Evolutionary conservation across 805 yeast genomes (phyloP).

Genomic region (Suhomyces kilbournensis): DNA sequence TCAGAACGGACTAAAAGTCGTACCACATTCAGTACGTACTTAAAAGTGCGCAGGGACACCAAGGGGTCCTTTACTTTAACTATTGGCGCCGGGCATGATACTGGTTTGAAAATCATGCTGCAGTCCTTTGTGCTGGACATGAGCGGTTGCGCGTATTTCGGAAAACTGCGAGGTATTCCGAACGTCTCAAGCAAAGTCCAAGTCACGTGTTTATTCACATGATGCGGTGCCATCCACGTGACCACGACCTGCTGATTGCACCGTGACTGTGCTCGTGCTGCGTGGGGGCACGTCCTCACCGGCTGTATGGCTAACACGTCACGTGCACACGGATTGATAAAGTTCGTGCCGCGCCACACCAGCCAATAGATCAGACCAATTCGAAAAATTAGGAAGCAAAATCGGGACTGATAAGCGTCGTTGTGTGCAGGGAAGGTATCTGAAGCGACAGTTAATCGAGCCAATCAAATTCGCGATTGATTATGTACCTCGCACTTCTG

Average conservation of each 20-base stretch:
- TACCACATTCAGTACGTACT: too few species aligned
- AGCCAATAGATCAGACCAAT: background rate
- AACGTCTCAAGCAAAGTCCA: too few species aligned
- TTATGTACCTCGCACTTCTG: background rate
- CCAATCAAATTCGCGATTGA: conserved; percentile 4
- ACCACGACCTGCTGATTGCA: too few species aligned
- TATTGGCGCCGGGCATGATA: background rate
- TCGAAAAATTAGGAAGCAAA: background rate
- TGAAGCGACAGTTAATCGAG: background rate
- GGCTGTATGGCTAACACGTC: background rate
- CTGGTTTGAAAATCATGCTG: background rate
- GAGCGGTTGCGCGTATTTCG: background rate
- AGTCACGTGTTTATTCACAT: too few species aligned
- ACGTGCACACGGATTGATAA: background rate
- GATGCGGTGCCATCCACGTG: too few species aligned
- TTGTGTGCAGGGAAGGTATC: background rate
- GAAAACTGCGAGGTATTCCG: background rate
- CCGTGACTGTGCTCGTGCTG: background rate
- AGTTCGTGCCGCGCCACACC: background rate
- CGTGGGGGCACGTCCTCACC: background rate
- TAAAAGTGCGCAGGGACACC: background rate
- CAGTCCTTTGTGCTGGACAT: background rate
- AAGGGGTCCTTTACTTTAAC: background rate
- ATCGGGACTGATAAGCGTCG: background rate
- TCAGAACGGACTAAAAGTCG: too few species aligned